These are phyloP conservation scores for Aleurites moluccanus DNA, from an alignment of 441 rosid genomes.

Conservation along the genomic window DNA sequence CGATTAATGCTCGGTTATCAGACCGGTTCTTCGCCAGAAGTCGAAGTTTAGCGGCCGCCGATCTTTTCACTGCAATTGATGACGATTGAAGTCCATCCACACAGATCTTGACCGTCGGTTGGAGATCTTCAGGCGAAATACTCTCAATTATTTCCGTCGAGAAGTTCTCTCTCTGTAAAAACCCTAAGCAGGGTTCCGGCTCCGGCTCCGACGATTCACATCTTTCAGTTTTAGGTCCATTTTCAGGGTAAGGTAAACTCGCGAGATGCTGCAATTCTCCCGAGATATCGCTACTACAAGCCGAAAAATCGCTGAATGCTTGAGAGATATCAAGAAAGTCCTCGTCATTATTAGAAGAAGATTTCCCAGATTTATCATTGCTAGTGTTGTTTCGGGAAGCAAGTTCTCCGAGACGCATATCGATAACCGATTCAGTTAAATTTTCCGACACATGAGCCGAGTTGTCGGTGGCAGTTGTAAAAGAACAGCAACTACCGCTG, in stretches of 20 bases:
- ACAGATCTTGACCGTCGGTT: constrained; percentile 86
- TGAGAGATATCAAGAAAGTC: constrained; percentile 75
- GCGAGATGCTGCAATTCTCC: constrained; percentile 87
- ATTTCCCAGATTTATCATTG: constrained; percentile 31
- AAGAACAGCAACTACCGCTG: constrained; percentile 45
- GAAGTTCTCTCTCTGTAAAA: constrained; percentile 76
- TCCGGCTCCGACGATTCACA: constrained; percentile 34
- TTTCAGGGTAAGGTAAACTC: constrained; percentile 52
- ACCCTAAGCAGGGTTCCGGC: constrained; percentile 78
- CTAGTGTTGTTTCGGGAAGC: constrained; percentile 38
- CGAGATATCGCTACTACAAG: constrained; percentile 81
- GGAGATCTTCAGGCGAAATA: constrained; percentile 94
- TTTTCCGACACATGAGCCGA: constrained; percentile 62
- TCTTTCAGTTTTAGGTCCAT: constrained; percentile 14
- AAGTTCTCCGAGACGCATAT: constrained; percentile 84
- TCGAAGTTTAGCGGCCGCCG: constrained; percentile 85
- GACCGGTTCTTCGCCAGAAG: constrained; percentile 82
- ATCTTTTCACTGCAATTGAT: constrained; percentile 71
- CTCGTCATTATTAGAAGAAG: constrained; percentile 31
- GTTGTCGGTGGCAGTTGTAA: constrained; percentile 45
- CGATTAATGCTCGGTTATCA: constrained; percentile 75
- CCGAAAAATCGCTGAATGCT: constrained; percentile 79
- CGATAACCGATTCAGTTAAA: constrained; percentile 73
- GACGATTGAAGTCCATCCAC: constrained; percentile 66
- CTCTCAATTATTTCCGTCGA: constrained; percentile 90